Conservation (phyloP, 2,329 filamentous ascomycete genomes). For the Xylariaceae sp. region DNA sequence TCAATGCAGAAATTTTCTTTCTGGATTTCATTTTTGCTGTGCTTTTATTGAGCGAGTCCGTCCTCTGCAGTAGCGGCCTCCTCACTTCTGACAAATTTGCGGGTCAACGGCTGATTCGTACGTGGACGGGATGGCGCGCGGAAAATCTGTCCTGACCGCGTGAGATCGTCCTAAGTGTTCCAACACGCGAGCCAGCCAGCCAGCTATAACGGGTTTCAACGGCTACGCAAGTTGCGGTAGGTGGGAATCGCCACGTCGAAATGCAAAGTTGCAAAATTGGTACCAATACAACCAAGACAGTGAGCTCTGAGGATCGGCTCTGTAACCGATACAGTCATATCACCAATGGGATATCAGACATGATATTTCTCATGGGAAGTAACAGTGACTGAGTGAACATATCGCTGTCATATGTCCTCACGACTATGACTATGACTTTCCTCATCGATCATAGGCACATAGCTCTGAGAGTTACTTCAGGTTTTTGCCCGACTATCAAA, state of each 20-base stretch:
- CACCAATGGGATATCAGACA: neutral
- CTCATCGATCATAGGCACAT: neutral
- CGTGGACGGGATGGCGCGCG: neutral
- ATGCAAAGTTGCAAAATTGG: neutral
- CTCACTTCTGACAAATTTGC: slow-evolving; percentile 7
- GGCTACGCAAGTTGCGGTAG: neutral
- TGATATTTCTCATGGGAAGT: neutral
- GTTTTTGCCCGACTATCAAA: neutral
- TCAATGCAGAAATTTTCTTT: slow-evolving; percentile 18
- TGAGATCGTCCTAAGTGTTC: slow-evolving; percentile 7
- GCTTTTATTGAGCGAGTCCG: slow-evolving; percentile 15
- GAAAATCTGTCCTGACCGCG: slow-evolving; percentile 16
- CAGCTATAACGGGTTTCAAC: slow-evolving; percentile 5
- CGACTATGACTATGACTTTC: neutral
- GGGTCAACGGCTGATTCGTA: slow-evolving; percentile 13
- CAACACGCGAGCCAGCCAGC: slow-evolving; percentile 6
- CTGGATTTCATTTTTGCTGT: neutral
- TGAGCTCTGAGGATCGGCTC: neutral
- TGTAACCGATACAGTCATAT: neutral
- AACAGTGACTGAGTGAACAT: neutral
- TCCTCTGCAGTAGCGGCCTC: slow-evolving; percentile 20
- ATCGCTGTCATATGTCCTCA: neutral
- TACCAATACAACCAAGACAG: neutral
- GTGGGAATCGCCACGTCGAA: neutral
- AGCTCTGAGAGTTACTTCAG: neutral